phyloP scores from a whole-genome alignment of 208 protist species.

The Wallacemonas rigidus region DNA sequence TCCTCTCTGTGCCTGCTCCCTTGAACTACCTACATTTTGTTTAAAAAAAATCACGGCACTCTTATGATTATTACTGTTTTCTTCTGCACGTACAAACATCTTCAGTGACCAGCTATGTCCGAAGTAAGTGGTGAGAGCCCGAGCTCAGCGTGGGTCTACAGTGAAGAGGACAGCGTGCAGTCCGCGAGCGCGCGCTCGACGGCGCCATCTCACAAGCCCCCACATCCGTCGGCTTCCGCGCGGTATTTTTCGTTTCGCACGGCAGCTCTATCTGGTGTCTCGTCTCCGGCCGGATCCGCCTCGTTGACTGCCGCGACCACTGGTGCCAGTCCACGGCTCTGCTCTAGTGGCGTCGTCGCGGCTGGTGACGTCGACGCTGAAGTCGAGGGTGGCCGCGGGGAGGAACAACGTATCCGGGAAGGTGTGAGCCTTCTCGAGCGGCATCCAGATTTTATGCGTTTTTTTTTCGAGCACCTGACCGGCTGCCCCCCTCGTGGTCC shows the following conservation, averaged over 20 bases:
- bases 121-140: neutral
- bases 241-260: slow-evolving; percentile 14
- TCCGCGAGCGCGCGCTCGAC: slow-evolving; percentile 12
- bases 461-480: slow-evolving; percentile 74
- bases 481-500: slow-evolving; percentile 70
- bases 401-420: neutral
- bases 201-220: slow-evolving; percentile 6
- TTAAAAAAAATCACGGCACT: neutral
- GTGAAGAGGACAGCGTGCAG: slow-evolving; percentile 1
- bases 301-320: neutral
- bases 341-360: neutral
- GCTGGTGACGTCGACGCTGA: slow-evolving; percentile 7
- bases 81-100: neutral
- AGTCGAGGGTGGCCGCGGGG: slow-evolving; percentile 3
- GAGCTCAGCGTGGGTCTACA: slow-evolving; percentile 4
- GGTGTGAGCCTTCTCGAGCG: slow-evolving; percentile 38
- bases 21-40: too few relatives aligned
- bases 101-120: neutral
- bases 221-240: neutral
- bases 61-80: neutral
- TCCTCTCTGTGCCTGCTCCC: too few relatives aligned
- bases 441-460: slow-evolving; percentile 66
- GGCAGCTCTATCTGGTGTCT: neutral
- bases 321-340: neutral
- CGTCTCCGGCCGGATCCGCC: neutral